Conservation (phyloP, 768 basidiomycete genomes). For the Chlorophyllum brunneum region DNA sequence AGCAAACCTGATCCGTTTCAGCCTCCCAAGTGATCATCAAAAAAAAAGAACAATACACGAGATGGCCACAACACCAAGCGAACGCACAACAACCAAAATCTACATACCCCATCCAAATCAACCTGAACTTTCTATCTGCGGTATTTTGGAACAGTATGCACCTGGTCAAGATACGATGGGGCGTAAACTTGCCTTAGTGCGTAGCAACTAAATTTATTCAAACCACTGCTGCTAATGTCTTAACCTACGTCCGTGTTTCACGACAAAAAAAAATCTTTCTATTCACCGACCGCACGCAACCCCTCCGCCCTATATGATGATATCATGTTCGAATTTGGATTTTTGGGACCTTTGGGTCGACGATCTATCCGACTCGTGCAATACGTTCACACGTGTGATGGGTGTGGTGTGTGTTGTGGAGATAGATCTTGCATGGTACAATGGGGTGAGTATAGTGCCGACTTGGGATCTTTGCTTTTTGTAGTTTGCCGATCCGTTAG, state of each 20-base stretch:
- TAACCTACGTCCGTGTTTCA: background rate
- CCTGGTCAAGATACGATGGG: slow-evolving; percentile 48
- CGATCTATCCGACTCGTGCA: background rate
- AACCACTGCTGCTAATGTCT: background rate
- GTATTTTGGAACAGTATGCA: slow-evolving; percentile 58
- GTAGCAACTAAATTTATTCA: slow-evolving; percentile 20
- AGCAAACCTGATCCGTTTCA: background rate
- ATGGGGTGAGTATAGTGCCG: slow-evolving; percentile 56
- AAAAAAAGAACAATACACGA: no score
- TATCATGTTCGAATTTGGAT: background rate
- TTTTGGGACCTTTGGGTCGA: background rate
- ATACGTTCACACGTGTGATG: background rate
- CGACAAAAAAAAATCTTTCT: no score
- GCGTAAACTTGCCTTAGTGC: slow-evolving; percentile 61
- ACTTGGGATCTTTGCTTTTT: background rate
- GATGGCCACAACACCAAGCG: slow-evolving; percentile 12
- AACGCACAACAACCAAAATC: slow-evolving; percentile 44
- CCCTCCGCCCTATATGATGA: no score
- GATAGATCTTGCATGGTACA: slow-evolving; percentile 73
- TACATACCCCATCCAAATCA: slow-evolving; percentile 47
- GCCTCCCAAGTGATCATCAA: no score
- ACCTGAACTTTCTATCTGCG: slow-evolving; percentile 43
- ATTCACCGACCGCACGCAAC: no score
- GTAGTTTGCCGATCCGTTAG: background rate
- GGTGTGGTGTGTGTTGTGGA: background rate